Percentiles rank a stretch among this genome's conserved stretches.
Evolutionary conservation across 768 basidiomycete genomes (phyloP).

Genomic region (button mushroom (Agaricus bisporus)): DNA sequence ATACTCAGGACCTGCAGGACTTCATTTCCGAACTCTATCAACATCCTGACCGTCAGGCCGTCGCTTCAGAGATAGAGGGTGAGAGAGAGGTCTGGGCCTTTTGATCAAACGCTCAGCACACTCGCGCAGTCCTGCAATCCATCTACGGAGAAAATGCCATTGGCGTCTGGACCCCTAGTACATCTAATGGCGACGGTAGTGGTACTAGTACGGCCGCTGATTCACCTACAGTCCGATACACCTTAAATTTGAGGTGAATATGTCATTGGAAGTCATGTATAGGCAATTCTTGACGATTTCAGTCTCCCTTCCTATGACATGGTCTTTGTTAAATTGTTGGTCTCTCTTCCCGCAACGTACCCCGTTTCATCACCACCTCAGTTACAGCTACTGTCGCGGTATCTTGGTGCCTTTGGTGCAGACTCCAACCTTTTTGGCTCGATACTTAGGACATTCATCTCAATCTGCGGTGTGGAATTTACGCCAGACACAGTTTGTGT

Average conservation of each 20-base stretch:
- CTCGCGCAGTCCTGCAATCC: conserved; percentile 58
- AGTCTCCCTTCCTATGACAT: conserved; percentile 53
- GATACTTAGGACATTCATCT: conserved; percentile 77
- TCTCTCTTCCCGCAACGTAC: conserved; percentile 57
- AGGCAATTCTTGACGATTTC: conserved; percentile 19
- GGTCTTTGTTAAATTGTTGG: conserved; percentile 45
- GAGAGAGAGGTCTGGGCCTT: conserved; percentile 8
- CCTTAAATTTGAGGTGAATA: conserved; percentile 57
- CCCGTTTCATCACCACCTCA: conserved; percentile 69
- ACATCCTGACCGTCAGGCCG: conserved; percentile 31
- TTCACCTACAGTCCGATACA: conserved; percentile 50
- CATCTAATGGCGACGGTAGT: conserved; percentile 16
- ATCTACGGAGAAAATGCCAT: conserved; percentile 74
- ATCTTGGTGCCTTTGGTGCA: conserved; percentile 75
- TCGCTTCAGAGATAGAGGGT: conserved; percentile 46
- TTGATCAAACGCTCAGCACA: background rate
- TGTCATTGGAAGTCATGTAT: background rate
- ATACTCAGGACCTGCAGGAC: conserved; percentile 25
- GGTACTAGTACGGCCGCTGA: conserved; percentile 13
- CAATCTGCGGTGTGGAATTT: conserved; percentile 74
- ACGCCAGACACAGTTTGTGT: conserved; percentile 68
- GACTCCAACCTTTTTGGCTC: conserved; percentile 71
- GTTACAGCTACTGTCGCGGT: conserved; percentile 78
- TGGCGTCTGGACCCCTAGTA: conserved; percentile 45
- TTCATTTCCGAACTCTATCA: conserved; percentile 29